Evolutionary conservation across 2,329 filamentous ascomycete species (phyloP), one percentile per base, ranked within the genome.

Genomic region (Sordariomycetes sp.): DNA sequence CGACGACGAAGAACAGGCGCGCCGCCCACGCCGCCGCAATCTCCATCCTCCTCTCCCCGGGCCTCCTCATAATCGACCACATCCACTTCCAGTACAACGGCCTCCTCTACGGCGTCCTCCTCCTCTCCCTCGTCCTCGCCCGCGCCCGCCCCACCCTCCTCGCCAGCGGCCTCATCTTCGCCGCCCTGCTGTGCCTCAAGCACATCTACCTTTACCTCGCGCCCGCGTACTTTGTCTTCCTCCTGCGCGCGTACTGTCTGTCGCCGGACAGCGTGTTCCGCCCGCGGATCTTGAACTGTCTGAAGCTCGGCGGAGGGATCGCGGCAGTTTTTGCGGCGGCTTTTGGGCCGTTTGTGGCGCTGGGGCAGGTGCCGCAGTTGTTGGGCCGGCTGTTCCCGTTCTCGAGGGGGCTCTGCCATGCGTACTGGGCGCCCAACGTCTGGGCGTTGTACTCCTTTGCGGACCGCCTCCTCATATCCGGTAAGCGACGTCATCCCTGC

Each of bases 1-100:
- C 87, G 2, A 81, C 86, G 2, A 69, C 77, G 17, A 68, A 71
- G 8, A 80, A 81, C n/a, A 90, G 84, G 66, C 84, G 83, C 52
- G 84, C 89, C 53, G 87, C 90, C 12, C 90, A 96, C 66, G 89
- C 88, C 25, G 89, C 87, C 53, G 90, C 91, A 25, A 77, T 97
- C 58, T 96, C 92, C 1, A 85, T 99, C 59, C 75, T 97, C 3
- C 81, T 97, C 13, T 97, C 91, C 0, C 94, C 94, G 0, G 94
- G 92, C 1, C 81, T 99, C 39, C 77, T 99, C 60, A 95, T 99
- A 68, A 97, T 99, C 69, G 94, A 99, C 67, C 94, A 99, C 69
- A 92, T 96, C 62, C 91, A 96, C 70, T 99, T 99, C 70, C 94
- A 99, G 75, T 99, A 99, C 75, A 99, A 99, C 74, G 92, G 94